A percentile compares a stretch with the other conserved stretches of the same genome.
Evolutionary conservation across 225 moss, liverwort and hornwort species (phyloP).

Genomic region (Pseudoscleropodium purum): DNA sequence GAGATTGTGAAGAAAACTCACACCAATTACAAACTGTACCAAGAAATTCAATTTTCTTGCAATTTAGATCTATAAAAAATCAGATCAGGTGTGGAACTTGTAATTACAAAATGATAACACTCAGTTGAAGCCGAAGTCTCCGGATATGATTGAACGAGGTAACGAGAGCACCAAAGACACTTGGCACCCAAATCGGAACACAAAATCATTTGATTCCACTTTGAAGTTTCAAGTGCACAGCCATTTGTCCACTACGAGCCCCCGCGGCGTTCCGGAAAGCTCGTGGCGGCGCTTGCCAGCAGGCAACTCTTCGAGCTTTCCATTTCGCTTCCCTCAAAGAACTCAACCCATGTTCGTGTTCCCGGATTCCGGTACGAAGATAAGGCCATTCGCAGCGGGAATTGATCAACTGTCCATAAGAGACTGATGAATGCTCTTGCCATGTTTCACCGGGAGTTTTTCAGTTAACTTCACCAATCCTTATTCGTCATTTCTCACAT

Average conservation of each 20-base stretch:
- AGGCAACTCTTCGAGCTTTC: background rate
- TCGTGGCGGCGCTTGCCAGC: background rate
- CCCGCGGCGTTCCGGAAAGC: background rate
- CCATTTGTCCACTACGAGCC: background rate
- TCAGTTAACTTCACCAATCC: too few relatives aligned
- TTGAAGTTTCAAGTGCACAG: background rate
- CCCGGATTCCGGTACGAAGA: background rate
- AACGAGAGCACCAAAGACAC: too few relatives aligned
- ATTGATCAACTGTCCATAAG: background rate
- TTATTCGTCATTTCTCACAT: background rate
- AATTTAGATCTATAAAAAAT: too few relatives aligned
- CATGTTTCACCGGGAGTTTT: too few relatives aligned
- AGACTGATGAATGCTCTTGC: too few relatives aligned
- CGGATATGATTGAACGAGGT: background rate
- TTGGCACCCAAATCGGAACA: background rate
- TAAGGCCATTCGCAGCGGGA: background rate
- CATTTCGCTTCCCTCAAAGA: background rate
- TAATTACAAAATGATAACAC: background rate
- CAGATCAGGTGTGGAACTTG: too few relatives aligned
- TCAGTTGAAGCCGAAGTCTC: background rate
- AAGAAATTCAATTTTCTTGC: too few relatives aligned
- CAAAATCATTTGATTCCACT: background rate
- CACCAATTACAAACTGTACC: too few relatives aligned
- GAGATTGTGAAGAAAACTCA: too few relatives aligned
- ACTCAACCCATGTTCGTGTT: background rate